Base-by-base conservation (phyloP, 2,329 filamentous ascomycete genomes). In the Chrysoporthe austroafricana region DNA sequence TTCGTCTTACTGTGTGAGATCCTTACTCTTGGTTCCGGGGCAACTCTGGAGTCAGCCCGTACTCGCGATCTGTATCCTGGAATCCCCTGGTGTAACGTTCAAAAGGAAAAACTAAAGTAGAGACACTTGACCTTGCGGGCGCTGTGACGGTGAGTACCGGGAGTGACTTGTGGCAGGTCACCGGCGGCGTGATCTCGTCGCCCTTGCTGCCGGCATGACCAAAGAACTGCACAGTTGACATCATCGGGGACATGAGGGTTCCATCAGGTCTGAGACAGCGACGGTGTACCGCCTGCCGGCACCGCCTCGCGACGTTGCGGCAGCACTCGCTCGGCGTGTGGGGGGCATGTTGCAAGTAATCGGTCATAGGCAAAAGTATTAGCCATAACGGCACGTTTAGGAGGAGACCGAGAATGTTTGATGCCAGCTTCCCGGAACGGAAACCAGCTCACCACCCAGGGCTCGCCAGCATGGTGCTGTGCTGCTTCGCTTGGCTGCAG, bases 171-270 rank as follows among this genome's bases (percentile, higher is more conserved):
- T 32, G 14, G 21, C n/a, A 9, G 14, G 50, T 21, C 21, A 26
- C 26, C 21, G 14, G 54, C 54, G 39, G 34, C 54, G 34, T n/a
- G 14, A 57, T 34, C 54, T 39, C 54, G 54, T 18, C 54, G 54
- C 54, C 57, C 32, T 46, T 32, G 43, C 58, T 62, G 59, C 63
- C 67, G 62, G 67, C 67, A 68, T 68, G 67, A 68, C 57, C 67
- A 66, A 56, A 57, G 16, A 61, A n/a, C 58, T 66, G 66, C 66
- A 68, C 62, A 54, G 34, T 62, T 66, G 67, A 68, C 64, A 68
- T 68, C 59, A 68, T 66, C 63, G 57, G 67, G 59, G 34, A 60
- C 52, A 43, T 57, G 54, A 57, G 34, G 54, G 54, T 39, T 57
- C 54, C 54, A 57, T 57, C 54, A 39, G 32, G 9, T 57, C 54